Evolutionary conservation across 495 filamentous ascomycete genomes (phyloP).

Genomic region (Ascobolus immersus): DNA sequence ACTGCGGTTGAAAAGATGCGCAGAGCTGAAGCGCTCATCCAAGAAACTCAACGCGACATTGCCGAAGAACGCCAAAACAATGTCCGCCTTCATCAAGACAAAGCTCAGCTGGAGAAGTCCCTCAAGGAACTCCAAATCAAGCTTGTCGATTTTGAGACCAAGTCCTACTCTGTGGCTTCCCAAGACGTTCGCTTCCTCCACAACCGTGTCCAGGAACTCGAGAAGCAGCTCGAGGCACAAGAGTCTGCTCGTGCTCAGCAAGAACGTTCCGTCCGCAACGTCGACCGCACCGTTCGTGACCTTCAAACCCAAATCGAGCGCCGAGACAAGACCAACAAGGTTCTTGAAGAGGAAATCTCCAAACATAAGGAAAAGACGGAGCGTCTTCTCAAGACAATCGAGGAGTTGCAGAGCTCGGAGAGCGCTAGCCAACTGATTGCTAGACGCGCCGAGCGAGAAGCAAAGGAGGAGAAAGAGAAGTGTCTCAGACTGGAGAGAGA

Average conservation of each 20-base stretch:
- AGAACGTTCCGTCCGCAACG: conserved; percentile 66
- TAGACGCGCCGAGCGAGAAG: conserved; percentile 65
- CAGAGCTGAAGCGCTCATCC: conserved; percentile 66
- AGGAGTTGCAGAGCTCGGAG: conserved; percentile 74
- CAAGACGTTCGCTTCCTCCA: conserved; percentile 90
- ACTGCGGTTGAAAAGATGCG: conserved; percentile 96
- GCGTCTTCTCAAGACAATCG: conserved; percentile 65
- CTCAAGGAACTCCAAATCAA: conserved; percentile 77
- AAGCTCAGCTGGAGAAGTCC: conserved; percentile 66
- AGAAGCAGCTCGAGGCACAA: conserved; percentile 69
- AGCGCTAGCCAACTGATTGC: conserved; percentile 51
- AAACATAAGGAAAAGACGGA: conserved; percentile 73
- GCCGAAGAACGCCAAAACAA: conserved; percentile 67
- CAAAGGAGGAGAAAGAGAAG: conserved; percentile 74
- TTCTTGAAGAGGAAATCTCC: conserved; percentile 55
- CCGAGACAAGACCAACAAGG: conserved; percentile 55
- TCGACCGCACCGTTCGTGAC: conserved; percentile 85
- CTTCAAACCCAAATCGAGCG: conserved; percentile 80
- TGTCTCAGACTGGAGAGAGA: conserved; percentile 61
- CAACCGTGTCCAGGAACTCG: conserved; percentile 89
- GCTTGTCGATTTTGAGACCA: conserved; percentile 83
- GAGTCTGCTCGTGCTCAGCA: conserved; percentile 52
- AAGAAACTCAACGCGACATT: conserved; percentile 86
- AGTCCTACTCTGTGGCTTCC: conserved; percentile 78
- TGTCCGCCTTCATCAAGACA: conserved; percentile 70